phyloP scores from a whole-genome alignment of 2,329 filamentous ascomycete species.

The Cadophora malorum region DNA sequence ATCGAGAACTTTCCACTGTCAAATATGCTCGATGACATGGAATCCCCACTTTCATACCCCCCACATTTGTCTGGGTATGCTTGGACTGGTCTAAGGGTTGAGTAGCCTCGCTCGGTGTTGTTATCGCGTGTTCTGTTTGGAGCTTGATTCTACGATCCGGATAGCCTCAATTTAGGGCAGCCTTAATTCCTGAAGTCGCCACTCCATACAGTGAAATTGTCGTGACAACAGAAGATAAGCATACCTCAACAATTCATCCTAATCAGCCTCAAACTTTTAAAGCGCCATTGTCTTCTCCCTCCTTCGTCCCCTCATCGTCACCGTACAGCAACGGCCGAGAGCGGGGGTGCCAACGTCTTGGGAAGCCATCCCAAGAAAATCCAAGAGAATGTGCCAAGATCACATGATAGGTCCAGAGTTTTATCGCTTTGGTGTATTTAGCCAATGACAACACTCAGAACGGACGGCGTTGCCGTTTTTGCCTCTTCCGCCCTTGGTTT shows the following conservation, averaged over 20 bases:
- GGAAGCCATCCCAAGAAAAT: background rate
- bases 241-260: background rate
- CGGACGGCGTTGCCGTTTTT: background rate
- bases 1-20: background rate
- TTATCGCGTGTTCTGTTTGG: background rate
- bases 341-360: slow-evolving; percentile 13
- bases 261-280: background rate
- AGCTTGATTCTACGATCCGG: background rate
- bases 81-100: background rate
- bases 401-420: slow-evolving; percentile 10
- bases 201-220: background rate
- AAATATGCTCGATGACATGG: slow-evolving; percentile 7
- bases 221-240: background rate
- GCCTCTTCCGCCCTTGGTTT: slow-evolving; percentile 12
- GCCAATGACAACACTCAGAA: slow-evolving; percentile 1
- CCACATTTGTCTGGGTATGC: slow-evolving; percentile 5
- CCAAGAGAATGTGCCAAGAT: background rate
- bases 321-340: background rate
- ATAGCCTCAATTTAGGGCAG: background rate
- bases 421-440: background rate
- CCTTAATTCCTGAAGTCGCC: background rate
- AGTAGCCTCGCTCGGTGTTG: background rate
- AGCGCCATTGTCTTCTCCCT: background rate
- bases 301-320: background rate
- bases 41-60: slow-evolving; percentile 1